phyloP scores from a whole-genome alignment of 768 basidiomycete species.

The Ramaria sp. region DNA sequence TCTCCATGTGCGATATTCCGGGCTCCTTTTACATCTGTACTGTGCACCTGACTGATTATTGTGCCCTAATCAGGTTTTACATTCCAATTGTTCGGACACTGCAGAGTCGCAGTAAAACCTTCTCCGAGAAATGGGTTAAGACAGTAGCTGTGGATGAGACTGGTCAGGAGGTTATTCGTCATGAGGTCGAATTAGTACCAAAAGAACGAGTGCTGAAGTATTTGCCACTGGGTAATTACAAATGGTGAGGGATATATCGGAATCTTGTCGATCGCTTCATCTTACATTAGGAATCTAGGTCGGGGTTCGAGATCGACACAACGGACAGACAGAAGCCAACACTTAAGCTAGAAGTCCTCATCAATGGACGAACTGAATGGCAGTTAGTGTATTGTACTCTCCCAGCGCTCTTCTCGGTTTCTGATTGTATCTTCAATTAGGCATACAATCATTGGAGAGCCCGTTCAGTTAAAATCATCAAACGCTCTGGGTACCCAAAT shows the following conservation, averaged over 20 bases:
- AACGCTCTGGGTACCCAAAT: conserved; percentile 38
- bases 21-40: neutral
- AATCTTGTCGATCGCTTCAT: neutral
- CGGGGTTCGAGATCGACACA: conserved; percentile 62
- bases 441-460: conserved; percentile 36
- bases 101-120: conserved; percentile 27
- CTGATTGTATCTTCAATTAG: conserved; percentile 19
- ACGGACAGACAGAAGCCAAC: conserved; percentile 38
- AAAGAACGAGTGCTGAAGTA: conserved; percentile 48
- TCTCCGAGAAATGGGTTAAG: conserved; percentile 5
- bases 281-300: conserved; percentile 29
- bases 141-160: neutral
- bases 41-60: neutral
- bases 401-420: neutral
- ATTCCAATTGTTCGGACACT: conserved; percentile 51
- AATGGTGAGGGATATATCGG: conserved; percentile 36
- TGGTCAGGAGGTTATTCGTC: conserved; percentile 13
- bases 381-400: conserved; percentile 26
- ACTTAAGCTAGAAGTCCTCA: conserved; percentile 45
- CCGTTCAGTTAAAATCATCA: conserved; percentile 31
- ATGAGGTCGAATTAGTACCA: conserved; percentile 37
- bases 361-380: conserved; percentile 47
- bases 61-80: conserved; percentile 30
- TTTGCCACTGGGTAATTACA: conserved; percentile 53
- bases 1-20: conserved; percentile 35